Conservation (phyloP, 768 basidiomycete genomes). For the Tricholoma terreum region DNA sequence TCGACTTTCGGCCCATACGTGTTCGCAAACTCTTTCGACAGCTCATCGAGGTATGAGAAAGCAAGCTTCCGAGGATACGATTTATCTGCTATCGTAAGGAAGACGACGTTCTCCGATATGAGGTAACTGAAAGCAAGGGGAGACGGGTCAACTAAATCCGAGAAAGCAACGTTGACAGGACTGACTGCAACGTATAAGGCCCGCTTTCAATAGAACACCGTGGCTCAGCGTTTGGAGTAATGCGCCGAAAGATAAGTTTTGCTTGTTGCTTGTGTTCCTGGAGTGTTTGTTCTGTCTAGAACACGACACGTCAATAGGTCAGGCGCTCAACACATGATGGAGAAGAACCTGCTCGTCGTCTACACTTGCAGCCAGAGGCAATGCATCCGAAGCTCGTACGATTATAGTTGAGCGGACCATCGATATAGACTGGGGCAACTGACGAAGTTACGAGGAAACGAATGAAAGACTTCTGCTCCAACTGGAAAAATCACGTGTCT, state of each 20-base stretch:
- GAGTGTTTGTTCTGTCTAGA: constrained; percentile 85
- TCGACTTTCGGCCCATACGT: constrained; percentile 95
- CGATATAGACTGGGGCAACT: neutral
- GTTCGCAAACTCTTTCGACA: constrained; percentile 91
- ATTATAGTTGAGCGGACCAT: constrained; percentile 91
- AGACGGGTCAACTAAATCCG: constrained; percentile 6
- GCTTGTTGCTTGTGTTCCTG: constrained; percentile 99
- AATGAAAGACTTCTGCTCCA: neutral
- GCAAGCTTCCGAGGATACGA: constrained; percentile 96
- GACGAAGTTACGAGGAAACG: neutral
- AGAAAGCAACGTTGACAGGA: constrained; percentile 16
- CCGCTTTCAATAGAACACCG: constrained; percentile 97
- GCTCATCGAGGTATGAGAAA: constrained; percentile 95
- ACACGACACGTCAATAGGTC: constrained; percentile 14
- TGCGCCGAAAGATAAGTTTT: constrained; percentile 92
- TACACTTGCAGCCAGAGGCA: constrained; percentile 92
- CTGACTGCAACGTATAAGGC: constrained; percentile 92
- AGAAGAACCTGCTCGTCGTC: constrained; percentile 88
- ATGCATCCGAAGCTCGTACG: constrained; percentile 79
- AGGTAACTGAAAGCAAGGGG: constrained; percentile 67
- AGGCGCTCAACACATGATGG: neutral
- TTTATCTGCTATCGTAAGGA: constrained; percentile 92
- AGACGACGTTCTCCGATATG: constrained; percentile 91
- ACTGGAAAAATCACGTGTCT: constrained; percentile 15
- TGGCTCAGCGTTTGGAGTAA: constrained; percentile 92